Base-by-base conservation (phyloP, 1,139 yeast species). In the Lodderomyces pseudojiufengensis region DNA sequence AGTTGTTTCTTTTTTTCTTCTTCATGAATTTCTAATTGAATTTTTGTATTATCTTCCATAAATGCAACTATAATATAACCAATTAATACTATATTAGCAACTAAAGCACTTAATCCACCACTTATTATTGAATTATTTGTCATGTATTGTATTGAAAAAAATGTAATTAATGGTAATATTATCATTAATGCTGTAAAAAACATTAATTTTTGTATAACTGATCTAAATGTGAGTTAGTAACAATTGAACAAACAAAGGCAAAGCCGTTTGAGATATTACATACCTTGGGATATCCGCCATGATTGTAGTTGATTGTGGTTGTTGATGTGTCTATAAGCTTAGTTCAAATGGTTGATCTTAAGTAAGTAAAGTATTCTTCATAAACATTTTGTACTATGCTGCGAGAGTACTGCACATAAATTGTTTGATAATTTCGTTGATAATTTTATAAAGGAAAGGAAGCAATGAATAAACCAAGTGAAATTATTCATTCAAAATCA, bases 161-260 rank as follows among this genome's bases (percentile, higher is more conserved):
- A 92, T 2, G 87, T 66, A 32, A 73, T 42, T 47, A 92, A 54
- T 8, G 98, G 98, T 33, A 82, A 73, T 22, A 79, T 59, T 39
- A 92, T 79, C 97, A 92, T 90, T 35, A 95, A 87, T 3, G 74
- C 86, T 9, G 97, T 87, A 73, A 87, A 90, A 51, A 85, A 73
- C 59, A 86, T 74, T 47, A 92, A 77, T 60, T 90, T 90, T 47
- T 71, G 73, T 36, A 83, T 62, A 36, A 83, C 88, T 25, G 76
- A 56, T 47, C 87, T 79, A 47, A 5, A 23, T 27, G 15, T 10
- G 9, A 21, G 15, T 18, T 18, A 18, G 31, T 27, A 12, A 5
- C 5, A 12, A 5, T n/a, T n/a, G 26, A 24, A 5, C 11, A 5
- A 24, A 5, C 9, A 27, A 13, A 9, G 12, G 9, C n/a, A 13